These are phyloP conservation scores for Colletotrichum eremochloae DNA, from an alignment of 2,329 filamentous ascomycete species.

Conservation along the genomic window DNA sequence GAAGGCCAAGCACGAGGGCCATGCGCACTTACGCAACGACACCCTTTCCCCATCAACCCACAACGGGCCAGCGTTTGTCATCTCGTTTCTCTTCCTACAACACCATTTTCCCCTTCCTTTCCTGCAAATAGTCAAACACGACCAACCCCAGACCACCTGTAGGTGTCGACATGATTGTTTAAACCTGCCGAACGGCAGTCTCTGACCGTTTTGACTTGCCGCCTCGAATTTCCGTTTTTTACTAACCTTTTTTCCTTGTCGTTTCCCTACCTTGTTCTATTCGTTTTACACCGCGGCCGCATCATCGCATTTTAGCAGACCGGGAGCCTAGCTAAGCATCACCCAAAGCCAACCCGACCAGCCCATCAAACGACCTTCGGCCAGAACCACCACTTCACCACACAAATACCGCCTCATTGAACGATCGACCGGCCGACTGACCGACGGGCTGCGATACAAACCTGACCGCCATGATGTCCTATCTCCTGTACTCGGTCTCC, in stretches of 20 bases:
- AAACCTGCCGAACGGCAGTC: constrained; percentile 26
- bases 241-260: neutral
- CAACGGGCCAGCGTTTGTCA: neutral
- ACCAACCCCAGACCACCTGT: constrained; percentile 8
- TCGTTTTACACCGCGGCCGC: neutral
- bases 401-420: neutral
- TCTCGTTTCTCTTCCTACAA: neutral
- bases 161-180: constrained; percentile 26
- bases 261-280: neutral
- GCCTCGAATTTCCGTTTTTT: neutral
- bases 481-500: constrained; percentile 83
- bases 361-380: neutral
- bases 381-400: neutral
- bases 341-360: neutral
- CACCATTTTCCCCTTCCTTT: neutral
- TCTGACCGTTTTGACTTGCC: constrained; percentile 19
- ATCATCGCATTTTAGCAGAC: neutral
- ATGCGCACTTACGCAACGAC: neutral
- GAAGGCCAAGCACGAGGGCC: constrained; percentile 11
- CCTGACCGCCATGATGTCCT: constrained; percentile 72
- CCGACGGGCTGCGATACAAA: neutral
- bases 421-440: constrained; percentile 2
- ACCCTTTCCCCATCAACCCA: neutral
- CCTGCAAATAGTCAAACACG: constrained; percentile 15
- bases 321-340: neutral